Evolutionary conservation across 768 basidiomycete species (phyloP), one percentile per base, ranked within the genome.

Genomic region (Nevesoporus exiguus): DNA sequence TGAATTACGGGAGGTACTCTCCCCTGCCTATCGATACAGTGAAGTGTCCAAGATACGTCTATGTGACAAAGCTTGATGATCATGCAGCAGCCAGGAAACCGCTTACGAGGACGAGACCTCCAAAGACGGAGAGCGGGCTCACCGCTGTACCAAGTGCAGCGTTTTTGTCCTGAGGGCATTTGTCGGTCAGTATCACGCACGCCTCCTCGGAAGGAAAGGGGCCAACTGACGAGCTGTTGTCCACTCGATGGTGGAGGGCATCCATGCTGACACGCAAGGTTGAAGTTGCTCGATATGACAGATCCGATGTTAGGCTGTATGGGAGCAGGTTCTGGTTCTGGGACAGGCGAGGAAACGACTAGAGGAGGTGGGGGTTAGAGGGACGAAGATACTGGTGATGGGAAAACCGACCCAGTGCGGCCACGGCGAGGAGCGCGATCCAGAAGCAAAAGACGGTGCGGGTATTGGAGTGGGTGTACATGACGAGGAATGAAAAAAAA

Each of bases 341-440:
- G 47, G 15, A 59, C 53, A 17, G 67, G 68, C 0, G 68, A 61
- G 8, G 69, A 56, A 27, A 51, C 42, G 22, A n/a, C 68, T 70
- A 14, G 7, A 37, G 14, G 37, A 27, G n/a, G 13, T n/a, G n/a
- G 4, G 3, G 13, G 42, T 57, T 24, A 49, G 45, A 29, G 1
- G 5, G 27, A 10, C 7, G 19, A 0, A 2, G 0, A 7, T 9
- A 7, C 27, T 21, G 0, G 5, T 17, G n/a, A 31, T 29, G 1
- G 33, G 15, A 10, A 10, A 24, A 39, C 63, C 3, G 21, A 70
- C 68, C 63, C 25, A 67, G 54, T 9, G 56, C 31, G 6, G 47
- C 36, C 7, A 71, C 36, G 39, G 57, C 51, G 22, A 69, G 51
- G 48, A 70, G 61, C 5, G 49, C 45, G 51, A 62, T 40, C 59